Base-by-base conservation (phyloP, 208 protist species). In the Leishmania guyanensis region DNA sequence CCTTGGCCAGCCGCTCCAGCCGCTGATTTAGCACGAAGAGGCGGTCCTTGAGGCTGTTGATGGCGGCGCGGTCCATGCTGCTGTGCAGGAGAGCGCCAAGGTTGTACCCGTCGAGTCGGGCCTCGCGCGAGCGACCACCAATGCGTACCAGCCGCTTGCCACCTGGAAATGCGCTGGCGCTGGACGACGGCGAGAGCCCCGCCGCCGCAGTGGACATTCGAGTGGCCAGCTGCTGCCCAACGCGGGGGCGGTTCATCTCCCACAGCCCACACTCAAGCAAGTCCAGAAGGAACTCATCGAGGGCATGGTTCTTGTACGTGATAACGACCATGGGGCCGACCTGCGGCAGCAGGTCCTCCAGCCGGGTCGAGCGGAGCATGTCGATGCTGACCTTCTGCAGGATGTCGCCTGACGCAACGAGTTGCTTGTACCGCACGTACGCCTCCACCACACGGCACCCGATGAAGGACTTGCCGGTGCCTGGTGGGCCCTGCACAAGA, bases 291-390 rank as follows among this genome's bases (percentile, higher is more conserved):
- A 98, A 98, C 85, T 98, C 94, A 80, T 99, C 98, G 29, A 99
- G 87, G n/a, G 98, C 97, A 83, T 99, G 98, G 84, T 99, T 99
- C 77, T 98, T 99, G 86, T 96, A 98, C 78, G 96, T 98, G 81
- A 98, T 95, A 39, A 97, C 90, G 16, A 99, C 92, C 48, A 99
- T 94, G 56, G 96, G 96, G 0, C 93, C 92, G 36, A 95, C 89
- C 22, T 76, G 81, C n/a, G 93, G 94, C 65, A 96, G 84, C 79
- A 97, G 80, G 26, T 93, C 84, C 48, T 87, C 87, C 64, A 84
- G 72, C 17, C 81, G 78, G 53, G 88, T 91, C 22, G 86, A 88
- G 26, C 78, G 74, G 22, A 97, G 86, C 78, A 89, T 75, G 68
- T 94, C 92, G 29, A 97, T 87, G 85, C 90, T 92, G 58, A 97